phyloP scores from a whole-genome alignment of 208 protist genomes.

The Entamoeba dispar region DNA sequence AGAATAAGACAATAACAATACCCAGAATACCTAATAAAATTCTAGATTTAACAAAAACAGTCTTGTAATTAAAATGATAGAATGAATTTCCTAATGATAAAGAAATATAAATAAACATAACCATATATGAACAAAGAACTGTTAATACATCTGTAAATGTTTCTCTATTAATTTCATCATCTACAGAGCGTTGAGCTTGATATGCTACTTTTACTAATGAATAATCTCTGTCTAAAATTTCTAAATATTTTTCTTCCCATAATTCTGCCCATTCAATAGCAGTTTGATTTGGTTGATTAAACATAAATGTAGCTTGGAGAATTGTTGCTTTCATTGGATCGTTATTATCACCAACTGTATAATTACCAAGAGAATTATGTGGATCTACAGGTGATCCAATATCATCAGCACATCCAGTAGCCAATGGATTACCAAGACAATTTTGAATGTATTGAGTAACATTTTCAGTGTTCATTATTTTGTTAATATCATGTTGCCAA shows the following conservation, averaged over 20 bases:
- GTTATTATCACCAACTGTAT: background rate
- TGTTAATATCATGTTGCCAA: too few species aligned
- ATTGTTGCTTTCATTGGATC: background rate
- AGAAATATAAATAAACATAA: constrained; percentile 44
- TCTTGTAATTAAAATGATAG: background rate
- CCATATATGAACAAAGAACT: constrained; percentile 29
- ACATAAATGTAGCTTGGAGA: background rate
- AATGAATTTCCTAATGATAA: constrained; percentile 29
- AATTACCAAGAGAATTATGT: background rate
- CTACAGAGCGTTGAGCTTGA: constrained; percentile 32
- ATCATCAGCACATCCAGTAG: too few species aligned
- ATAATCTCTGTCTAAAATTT: background rate
- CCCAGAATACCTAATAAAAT: constrained; percentile 22
- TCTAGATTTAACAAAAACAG: constrained; percentile 24
- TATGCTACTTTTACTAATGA: background rate
- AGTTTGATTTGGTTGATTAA: background rate
- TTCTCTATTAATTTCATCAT: constrained; percentile 36
- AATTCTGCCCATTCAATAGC: too few species aligned
- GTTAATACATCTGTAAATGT: constrained; percentile 31
- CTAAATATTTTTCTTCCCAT: background rate
- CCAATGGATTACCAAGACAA: too few species aligned
- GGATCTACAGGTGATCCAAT: background rate
- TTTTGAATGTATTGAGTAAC: too few species aligned
- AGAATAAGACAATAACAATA: constrained; percentile 33
- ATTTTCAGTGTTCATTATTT: too few species aligned